Base-by-base conservation (phyloP, 768 basidiomycete species). In the Neoboletus magnificus region DNA sequence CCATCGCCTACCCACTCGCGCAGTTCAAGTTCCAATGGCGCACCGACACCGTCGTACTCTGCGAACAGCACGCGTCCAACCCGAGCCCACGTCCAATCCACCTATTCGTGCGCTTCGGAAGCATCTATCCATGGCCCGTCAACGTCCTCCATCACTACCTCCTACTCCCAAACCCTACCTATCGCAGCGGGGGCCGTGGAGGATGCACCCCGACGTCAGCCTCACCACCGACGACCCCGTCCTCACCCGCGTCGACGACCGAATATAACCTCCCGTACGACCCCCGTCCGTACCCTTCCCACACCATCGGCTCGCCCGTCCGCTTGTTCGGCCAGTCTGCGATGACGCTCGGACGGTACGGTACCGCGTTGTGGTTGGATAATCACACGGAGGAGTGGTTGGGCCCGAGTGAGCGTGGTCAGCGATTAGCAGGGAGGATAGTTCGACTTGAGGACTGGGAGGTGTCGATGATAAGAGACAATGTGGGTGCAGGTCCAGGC, bases 311-410 rank as follows among this genome's bases (percentile, higher is more conserved):
- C 1, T 80, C 83, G 2, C 84, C 86, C 4, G 70, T 87, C 15
- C 80, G 83, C 15, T 66, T 86, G 32, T 83, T 85, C 58, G 73
- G 80, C 2, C 77, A 73, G 23, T 80, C 80, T 29, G 76, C 83
- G 46, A 76, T 84, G 70, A 73, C 73, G 0, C 60, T 89, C 20
- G 86, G 86, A 1, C 70, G 68, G 5, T 77, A 81, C 60, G 87
- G 86, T 4, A 86, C 83, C 6, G 81, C 80, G 5, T 59, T 89
- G 16, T 89, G 85, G 82, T 71, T 86, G 33, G 87, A 89, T 60
- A 82, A 74, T 46, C 81, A 86, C 47, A 80, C 81, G 0, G 82
- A 83, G 55, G 77, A 76, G 35, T 76, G 78, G 63, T 71, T 73
- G 55, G 70, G 71, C 2, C 74, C 73, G 29, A 72, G 71, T 36